Evolutionary conservation across 176 grass and related monocot genomes (phyloP), one percentile per base, ranked within the genome.

Genomic region (Oryza longistaminata): DNA sequence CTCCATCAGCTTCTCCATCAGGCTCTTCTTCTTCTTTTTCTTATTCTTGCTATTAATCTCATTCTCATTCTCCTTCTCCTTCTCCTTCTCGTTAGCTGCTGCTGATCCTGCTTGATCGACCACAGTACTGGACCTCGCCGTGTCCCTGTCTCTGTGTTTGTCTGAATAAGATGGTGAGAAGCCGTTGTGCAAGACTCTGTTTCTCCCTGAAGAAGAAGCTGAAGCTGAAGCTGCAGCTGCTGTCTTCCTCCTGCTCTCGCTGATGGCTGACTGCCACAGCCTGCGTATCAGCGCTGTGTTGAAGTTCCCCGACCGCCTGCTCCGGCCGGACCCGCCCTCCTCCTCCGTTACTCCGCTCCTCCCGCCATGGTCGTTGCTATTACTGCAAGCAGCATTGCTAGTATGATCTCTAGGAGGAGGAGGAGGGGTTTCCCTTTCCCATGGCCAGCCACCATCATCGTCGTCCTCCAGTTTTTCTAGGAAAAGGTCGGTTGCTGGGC

Each of bases 1-100:
- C 81, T 87, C 81, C 67, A 87, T 27, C 9, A 93, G 91, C 91
- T 90, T 90, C 13, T 87, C 84, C 81, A 82, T 84, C 9, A 93
- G 82, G 67, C 81, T 93, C 37, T 77, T 71, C 85, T 67, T 92
- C 58, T 62, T 62, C 19, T 9, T 61, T 21, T 19, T 53, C 50
- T 19, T 35, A 35, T 31, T 31, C 29, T 31, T 31, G 29, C 34
- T 35, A 35, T 3, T 35, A 3, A 35, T 35, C 34, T 4, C 34
- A 3, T 35, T 35, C 34, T 35, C 34, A 3, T 35, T 5, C 34
- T 35, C 34, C 34, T 5, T 37, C 5, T 35, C 34, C 34, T 21
- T n/a, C n/a, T n/a, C n/a, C n/a, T n/a, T n/a, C n/a, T n/a, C n/a
- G n/a, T n/a, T n/a, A n/a, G 50, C 16, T 53, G 50, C 50, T 19